Evolutionary conservation across 2,329 filamentous ascomycete species (phyloP), one percentile per base, ranked within the genome.

Genomic region (Teratosphaeria nubilosa): DNA sequence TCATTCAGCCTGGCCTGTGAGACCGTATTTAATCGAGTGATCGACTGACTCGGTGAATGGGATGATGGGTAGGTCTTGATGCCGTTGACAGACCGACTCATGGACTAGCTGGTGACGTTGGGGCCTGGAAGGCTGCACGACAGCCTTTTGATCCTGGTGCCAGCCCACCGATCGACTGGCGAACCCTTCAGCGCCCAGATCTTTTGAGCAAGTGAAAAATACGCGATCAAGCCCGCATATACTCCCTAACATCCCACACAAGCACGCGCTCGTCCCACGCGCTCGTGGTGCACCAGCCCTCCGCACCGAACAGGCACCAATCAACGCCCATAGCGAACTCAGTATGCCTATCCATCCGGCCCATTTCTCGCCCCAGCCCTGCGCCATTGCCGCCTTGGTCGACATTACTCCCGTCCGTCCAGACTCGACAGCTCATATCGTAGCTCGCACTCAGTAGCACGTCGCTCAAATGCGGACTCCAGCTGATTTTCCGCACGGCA

Each of bases 281-380:
- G 1, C 88, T 89, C 62, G 89, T 95, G 1, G 94, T 91, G 65
- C 91, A 91, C 94, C 94, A 99, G 5, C 94, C 94, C 63, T 95
- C 91, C 25, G 85, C 87, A 4, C 94, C 94, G 73, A 99, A 99
- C 51, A 99, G 74, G 75, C 94, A 99, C 94, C 95, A 99, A 72
- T 99, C 94, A 0, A 97, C 88, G 7, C 94, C 94, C 3, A 91
- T 96, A 10, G 88, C 91, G 68, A 99, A 99, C 76, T 99, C 94
- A 0, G 92, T 96, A 73, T 99, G 94, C 20, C 85, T 77, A 58
- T 89, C 91, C 91, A 99, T 96, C 45, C 90, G 76, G 3, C 91
- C 91, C 66, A 96, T 76, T 73, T 96, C 86, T 25, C 80, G 77
- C 11, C 66, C 70, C 27, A 69, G 59, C 10, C 65, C 65, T 48